These are phyloP conservation scores for Pichia paraexigua DNA, from an alignment of 805 yeast species.

Conservation along the genomic window DNA sequence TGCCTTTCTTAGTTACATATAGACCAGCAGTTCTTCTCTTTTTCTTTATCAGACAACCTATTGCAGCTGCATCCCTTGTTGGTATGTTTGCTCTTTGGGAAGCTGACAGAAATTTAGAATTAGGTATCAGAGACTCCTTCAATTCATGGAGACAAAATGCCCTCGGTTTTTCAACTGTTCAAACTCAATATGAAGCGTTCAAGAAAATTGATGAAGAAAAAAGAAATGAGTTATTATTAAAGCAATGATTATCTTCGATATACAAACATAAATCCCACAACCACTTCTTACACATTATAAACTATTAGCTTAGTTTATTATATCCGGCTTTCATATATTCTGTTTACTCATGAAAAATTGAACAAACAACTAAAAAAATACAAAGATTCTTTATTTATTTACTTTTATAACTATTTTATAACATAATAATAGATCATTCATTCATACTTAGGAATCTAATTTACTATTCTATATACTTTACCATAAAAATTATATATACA, in stretches of 20 bases:
- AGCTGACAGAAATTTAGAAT: constrained; percentile 26
- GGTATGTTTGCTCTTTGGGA: constrained; percentile 31
- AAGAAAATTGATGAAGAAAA: constrained; percentile 26
- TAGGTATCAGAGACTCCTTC: constrained; percentile 26
- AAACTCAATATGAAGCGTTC: constrained; percentile 24
- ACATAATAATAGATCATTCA: constrained; percentile 8
- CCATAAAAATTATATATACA: not conserved
- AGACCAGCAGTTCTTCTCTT: constrained; percentile 32
- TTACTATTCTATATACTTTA: not conserved
- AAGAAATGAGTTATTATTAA: constrained; percentile 18
- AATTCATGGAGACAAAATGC: constrained; percentile 22
- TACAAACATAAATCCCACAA: not conserved
- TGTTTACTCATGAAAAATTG: not conserved
- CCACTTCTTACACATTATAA: not conserved
- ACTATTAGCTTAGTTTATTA: not conserved
- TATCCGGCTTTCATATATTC: not conserved
- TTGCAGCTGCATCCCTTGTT: constrained; percentile 27
- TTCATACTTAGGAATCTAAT: not conserved
- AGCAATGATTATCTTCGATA: constrained; percentile 1
- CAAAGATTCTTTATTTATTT: constrained; percentile 3
- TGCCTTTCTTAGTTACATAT: constrained; percentile 24
- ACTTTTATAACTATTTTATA: constrained; percentile 13
- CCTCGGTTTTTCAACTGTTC: constrained; percentile 29
- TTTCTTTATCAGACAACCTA: constrained; percentile 31
- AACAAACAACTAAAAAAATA: not conserved